phyloP scores from a whole-genome alignment of 2,329 filamentous ascomycete genomes.

The Colletotrichum sp. region DNA sequence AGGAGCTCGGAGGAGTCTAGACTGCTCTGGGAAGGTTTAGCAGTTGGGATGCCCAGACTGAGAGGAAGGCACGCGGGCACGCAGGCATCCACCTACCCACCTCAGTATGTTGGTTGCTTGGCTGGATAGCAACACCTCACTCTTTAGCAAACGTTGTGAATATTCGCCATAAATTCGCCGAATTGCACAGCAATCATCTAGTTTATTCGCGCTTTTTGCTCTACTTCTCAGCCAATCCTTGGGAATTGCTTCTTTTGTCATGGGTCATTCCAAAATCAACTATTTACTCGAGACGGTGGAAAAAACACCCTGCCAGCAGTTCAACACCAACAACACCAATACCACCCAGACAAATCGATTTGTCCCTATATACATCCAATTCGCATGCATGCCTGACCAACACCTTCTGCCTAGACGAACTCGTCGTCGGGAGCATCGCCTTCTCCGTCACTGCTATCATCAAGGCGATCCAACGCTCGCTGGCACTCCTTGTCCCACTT shows the following conservation, averaged over 20 bases:
- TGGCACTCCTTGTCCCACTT: constrained; percentile 78
- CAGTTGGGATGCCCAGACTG: neutral
- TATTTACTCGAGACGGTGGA: neutral
- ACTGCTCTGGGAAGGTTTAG: neutral
- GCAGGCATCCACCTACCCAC: neutral
- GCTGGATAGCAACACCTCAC: neutral
- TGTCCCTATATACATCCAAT: neutral
- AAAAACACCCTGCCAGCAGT: neutral
- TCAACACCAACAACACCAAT: neutral
- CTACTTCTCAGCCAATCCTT: neutral
- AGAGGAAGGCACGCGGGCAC: neutral
- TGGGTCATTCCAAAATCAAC: neutral
- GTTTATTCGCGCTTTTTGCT: neutral
- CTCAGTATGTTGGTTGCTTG: neutral
- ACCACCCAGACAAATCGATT: neutral
- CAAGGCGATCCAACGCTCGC: constrained; percentile 74
- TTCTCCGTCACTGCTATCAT: constrained; percentile 37
- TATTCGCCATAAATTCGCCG: neutral
- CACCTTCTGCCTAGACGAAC: neutral
- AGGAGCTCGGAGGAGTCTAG: neutral
- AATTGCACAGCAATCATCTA: neutral
- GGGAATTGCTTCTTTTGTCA: neutral
- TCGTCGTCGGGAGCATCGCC: neutral
- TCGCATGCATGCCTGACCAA: neutral
- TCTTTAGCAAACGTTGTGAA: neutral